phyloP scores from a whole-genome alignment of 1,139 yeast genomes.

The Yamadazyma sp. region DNA sequence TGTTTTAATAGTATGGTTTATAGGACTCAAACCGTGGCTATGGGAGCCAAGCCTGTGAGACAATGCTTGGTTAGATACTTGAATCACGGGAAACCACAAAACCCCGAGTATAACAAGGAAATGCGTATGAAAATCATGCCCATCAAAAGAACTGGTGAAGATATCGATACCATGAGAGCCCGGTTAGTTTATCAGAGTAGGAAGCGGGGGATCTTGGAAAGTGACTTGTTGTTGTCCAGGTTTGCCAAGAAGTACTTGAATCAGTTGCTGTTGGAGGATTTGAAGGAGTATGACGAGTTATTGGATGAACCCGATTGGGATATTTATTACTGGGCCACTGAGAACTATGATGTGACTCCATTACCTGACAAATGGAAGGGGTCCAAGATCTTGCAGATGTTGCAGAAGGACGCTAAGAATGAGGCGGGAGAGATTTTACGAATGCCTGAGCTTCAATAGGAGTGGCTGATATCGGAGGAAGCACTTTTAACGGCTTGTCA shows the following conservation, averaged over 20 bases:
- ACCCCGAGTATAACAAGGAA: conserved; percentile 37
- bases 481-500: too few relatives aligned
- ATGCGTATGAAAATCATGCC: conserved; percentile 66
- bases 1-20: not conserved
- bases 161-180: conserved; percentile 76
- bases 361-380: conserved; percentile 83
- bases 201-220: conserved; percentile 92
- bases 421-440: conserved; percentile 71
- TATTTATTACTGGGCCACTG: conserved; percentile 95
- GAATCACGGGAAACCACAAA: conserved; percentile 47
- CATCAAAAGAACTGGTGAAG: conserved; percentile 70
- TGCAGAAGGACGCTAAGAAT: conserved; percentile 77
- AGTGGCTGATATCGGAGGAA: not conserved
- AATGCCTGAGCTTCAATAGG: conserved; percentile 64
- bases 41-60: too few relatives aligned
- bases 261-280: conserved; percentile 58
- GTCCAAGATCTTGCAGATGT: conserved; percentile 58
- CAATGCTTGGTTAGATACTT: conserved; percentile 14
- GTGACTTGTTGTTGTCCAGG: conserved; percentile 80
- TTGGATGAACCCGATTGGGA: conserved; percentile 98
- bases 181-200: conserved; percentile 88
- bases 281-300: conserved; percentile 81
- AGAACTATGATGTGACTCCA: conserved; percentile 75
- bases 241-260: conserved; percentile 78
- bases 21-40: too few relatives aligned